phyloP scores from a whole-genome alignment of 371 early-diverging fungal species.

The Apophysomyces ossiformis region DNA sequence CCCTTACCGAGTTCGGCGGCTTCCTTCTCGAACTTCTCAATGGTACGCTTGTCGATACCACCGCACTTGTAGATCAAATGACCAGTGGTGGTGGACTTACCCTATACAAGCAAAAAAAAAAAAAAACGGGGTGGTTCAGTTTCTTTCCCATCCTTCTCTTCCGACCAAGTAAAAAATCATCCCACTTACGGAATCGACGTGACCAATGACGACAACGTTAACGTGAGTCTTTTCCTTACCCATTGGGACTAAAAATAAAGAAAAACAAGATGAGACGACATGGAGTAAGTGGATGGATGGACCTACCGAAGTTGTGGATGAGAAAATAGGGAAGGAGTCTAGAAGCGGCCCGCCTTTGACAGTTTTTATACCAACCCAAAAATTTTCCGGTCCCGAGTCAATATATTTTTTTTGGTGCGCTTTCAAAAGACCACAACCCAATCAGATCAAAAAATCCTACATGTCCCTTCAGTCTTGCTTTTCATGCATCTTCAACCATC shows the following conservation, averaged over 20 bases:
- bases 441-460: too few relatives aligned
- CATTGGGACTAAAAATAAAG: constrained; percentile 48
- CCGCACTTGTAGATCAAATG: constrained; percentile 99
- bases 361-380: not conserved
- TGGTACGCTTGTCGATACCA: constrained; percentile 98
- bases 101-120: constrained; percentile 23
- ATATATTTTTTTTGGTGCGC: not conserved
- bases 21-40: constrained; percentile 99
- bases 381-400: constrained; percentile 7
- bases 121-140: not conserved
- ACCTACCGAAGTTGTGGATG: constrained; percentile 11
- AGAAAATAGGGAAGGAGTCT: constrained; percentile 5
- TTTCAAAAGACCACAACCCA: not conserved
- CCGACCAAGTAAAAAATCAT: not conserved
- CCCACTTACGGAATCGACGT: constrained; percentile 46
- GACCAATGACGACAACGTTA: constrained; percentile 94
- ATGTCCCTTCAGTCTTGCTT: too few relatives aligned
- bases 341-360: constrained; percentile 1
- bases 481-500: too few relatives aligned
- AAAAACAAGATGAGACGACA: not conserved
- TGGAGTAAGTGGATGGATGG: constrained; percentile 1
- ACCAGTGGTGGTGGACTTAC: constrained; percentile 71
- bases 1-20: constrained; percentile 98
- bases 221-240: constrained; percentile 92
- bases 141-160: not conserved